These are phyloP conservation scores for Hygrophila difformis DNA, from an alignment of 257 asterid genomes.

Conservation along the genomic window DNA sequence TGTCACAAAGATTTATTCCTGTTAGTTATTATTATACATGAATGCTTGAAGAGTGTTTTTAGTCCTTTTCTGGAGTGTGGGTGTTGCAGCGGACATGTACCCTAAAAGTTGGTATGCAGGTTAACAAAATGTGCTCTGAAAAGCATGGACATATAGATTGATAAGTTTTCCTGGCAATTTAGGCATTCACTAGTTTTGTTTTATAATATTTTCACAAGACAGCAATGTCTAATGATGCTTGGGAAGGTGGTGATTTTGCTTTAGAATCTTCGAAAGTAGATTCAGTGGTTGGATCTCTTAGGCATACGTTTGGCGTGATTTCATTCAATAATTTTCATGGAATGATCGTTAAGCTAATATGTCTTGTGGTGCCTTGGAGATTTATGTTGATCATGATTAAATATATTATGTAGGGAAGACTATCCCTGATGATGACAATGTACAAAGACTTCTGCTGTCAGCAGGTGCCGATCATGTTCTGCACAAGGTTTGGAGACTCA, in stretches of 20 bases:
- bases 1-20: no score
- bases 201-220: neutral
- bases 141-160: neutral
- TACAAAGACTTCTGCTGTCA: slow-evolving; percentile 39
- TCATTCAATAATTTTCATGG: no score
- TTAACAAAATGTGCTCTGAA: neutral
- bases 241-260: no score
- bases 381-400: slow-evolving; percentile 3
- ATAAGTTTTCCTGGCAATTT: neutral
- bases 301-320: no score
- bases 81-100: slow-evolving; percentile 2
- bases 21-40: no score
- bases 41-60: no score
- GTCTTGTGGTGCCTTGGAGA: slow-evolving; percentile 2
- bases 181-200: neutral
- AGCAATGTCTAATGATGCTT: neutral
- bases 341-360: slow-evolving; percentile 1
- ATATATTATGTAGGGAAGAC: slow-evolving; percentile 51
- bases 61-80: neutral
- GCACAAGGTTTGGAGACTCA: slow-evolving; percentile 38
- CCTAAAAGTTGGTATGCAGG: neutral
- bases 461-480: slow-evolving; percentile 69
- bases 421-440: slow-evolving; percentile 50
- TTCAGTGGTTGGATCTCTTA: slow-evolving; percentile 1
- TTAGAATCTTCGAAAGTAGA: no score